These are phyloP conservation scores for Amniculicola lignicola DNA, from an alignment of 495 filamentous ascomycete species.

Conservation along the genomic window DNA sequence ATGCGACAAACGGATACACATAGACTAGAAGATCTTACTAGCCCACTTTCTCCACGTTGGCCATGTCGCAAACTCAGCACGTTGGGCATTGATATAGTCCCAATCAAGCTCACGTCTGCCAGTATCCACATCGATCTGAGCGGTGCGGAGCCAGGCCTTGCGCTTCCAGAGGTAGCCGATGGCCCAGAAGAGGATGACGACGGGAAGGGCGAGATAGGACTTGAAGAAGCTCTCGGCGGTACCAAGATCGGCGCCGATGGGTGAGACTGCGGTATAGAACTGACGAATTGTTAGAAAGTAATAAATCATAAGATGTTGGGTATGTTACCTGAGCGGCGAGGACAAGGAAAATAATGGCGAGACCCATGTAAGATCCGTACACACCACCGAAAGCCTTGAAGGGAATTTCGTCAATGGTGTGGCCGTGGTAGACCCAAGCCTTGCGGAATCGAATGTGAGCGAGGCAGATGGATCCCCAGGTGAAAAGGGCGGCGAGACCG, in stretches of 20 bases:
- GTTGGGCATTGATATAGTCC: slow-evolving; percentile 52
- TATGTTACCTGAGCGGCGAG: slow-evolving; percentile 56
- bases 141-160: slow-evolving; percentile 51
- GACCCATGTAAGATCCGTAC: slow-evolving; percentile 63
- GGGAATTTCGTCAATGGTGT: slow-evolving; percentile 65
- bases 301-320: background rate
- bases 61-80: slow-evolving; percentile 45
- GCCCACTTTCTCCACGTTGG: slow-evolving; percentile 52
- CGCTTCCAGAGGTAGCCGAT: slow-evolving; percentile 61
- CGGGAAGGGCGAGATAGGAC: slow-evolving; percentile 56
- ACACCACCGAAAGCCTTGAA: slow-evolving; percentile 65
- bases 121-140: slow-evolving; percentile 62
- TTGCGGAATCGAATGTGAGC: slow-evolving; percentile 72
- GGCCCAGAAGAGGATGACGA: slow-evolving; percentile 57
- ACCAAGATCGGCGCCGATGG: slow-evolving; percentile 44
- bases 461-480: slow-evolving; percentile 68
- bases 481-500: slow-evolving; percentile 64
- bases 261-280: slow-evolving; percentile 54
- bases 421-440: slow-evolving; percentile 63
- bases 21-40: slow-evolving; percentile 51
- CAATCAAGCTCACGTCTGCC: slow-evolving; percentile 58
- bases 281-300: slow-evolving; percentile 21
- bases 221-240: slow-evolving; percentile 59
- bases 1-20: no score
- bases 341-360: slow-evolving; percentile 57